Conservation (phyloP, 768 basidiomycete genomes). For the Lentinula edodes region DNA sequence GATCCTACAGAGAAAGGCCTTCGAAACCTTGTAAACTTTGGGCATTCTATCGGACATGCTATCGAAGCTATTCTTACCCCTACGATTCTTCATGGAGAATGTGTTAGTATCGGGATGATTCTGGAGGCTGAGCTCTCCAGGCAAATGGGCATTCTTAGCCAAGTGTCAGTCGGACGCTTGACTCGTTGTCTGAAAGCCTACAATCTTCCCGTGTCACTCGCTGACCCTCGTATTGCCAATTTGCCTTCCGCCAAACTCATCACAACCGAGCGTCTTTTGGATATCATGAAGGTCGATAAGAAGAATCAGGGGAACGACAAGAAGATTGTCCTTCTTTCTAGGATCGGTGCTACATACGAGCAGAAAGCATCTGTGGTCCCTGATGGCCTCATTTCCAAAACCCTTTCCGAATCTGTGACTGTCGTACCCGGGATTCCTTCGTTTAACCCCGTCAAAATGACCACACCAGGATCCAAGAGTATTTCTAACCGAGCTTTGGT, state of each 20-base stretch:
- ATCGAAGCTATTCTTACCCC: constrained; percentile 90
- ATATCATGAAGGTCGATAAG: constrained; percentile 96
- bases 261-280: constrained; percentile 75
- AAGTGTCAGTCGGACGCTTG: constrained; percentile 89
- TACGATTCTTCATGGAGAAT: constrained; percentile 92
- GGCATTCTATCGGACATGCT: constrained; percentile 97
- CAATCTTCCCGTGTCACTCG: constrained; percentile 79
- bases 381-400: constrained; percentile 78
- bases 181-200: constrained; percentile 85
- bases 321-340: constrained; percentile 88
- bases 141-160: constrained; percentile 79
- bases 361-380: constrained; percentile 82
- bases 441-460: constrained; percentile 60
- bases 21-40: constrained; percentile 98
- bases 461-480: constrained; percentile 94
- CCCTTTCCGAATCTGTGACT: constrained; percentile 73
- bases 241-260: constrained; percentile 69
- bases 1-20: constrained; percentile 97
- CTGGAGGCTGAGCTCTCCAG: constrained; percentile 93
- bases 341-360: constrained; percentile 90
- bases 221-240: constrained; percentile 71
- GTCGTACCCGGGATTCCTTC: constrained; percentile 66
- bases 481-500: constrained; percentile 94
- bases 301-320: constrained; percentile 92
- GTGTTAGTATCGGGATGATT: constrained; percentile 93